Conservation (phyloP, 352 stramenopile genomes). For the Plasmopara viticola region DNA sequence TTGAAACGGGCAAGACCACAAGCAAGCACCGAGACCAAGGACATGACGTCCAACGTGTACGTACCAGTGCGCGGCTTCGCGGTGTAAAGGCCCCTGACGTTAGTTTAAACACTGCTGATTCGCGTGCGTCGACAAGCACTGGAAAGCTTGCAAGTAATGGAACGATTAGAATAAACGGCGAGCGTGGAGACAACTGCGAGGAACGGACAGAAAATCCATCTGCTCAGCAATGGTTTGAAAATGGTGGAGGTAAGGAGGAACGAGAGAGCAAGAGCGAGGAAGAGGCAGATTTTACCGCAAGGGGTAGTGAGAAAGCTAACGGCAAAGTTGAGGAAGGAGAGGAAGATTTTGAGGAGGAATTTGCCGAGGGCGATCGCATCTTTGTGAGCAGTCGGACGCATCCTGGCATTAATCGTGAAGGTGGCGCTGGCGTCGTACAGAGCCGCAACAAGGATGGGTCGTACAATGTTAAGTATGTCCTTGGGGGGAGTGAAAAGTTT, state of each 20-base stretch:
- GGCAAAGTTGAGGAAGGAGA: slow-evolving; percentile 5
- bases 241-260: slow-evolving; percentile 15
- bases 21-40: slow-evolving; percentile 5
- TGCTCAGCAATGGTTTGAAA: slow-evolving; percentile 33
- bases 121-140: slow-evolving; percentile 4
- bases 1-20: slow-evolving; percentile 15
- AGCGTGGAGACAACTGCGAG: not conserved
- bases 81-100: slow-evolving; percentile 41
- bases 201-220: slow-evolving; percentile 3
- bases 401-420: slow-evolving; percentile 75
- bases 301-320: slow-evolving; percentile 5
- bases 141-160: slow-evolving; percentile 7
- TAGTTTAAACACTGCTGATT: slow-evolving; percentile 20
- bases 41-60: slow-evolving; percentile 19
- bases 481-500: slow-evolving; percentile 69
- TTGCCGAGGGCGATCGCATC: slow-evolving; percentile 52
- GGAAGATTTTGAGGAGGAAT: slow-evolving; percentile 40
- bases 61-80: slow-evolving; percentile 34
- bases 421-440: slow-evolving; percentile 49
- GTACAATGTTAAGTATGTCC: slow-evolving; percentile 82
- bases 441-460: slow-evolving; percentile 53
- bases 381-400: slow-evolving; percentile 70
- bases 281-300: slow-evolving; percentile 2
- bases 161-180: slow-evolving; percentile 7
- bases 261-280: slow-evolving; percentile 14